Base-by-base conservation (phyloP, 768 basidiomycete genomes). In the Fomitopsis serialis region DNA sequence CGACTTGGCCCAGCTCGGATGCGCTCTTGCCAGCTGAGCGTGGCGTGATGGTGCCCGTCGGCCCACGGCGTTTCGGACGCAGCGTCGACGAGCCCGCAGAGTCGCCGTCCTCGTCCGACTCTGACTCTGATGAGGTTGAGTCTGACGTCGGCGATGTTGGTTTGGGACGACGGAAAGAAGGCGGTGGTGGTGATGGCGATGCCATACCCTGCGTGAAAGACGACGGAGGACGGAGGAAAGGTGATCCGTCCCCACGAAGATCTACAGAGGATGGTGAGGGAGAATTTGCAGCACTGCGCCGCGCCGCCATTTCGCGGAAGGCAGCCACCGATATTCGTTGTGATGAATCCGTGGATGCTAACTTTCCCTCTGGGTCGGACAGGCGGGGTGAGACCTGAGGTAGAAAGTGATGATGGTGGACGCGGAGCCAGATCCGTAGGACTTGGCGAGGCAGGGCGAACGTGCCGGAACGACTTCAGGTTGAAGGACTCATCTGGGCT, bases 271-370 rank as follows among this genome's bases (percentile, higher is more conserved):
- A 79, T 27, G 83, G 78, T 0, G 68, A 74, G 10, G 87, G 86
- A 0, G 85, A 87, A 49, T 77, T 79, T 12, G 84, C 75, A 24
- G 74, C 67, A 58, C 82, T 83, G 45, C 84, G 75, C 40, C 87
- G 72, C 3, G 87, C 84, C 52, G 88, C 85, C 19, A 79, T 86
- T 71, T 90, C 88, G 50, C 85, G 80, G 64, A 91, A 91, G 2
- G 89, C 89, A 2, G 87, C 89, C 29, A 91, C 84, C 8, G 86
- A 86, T 23, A 91, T 90, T 50, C 87, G 79, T 57, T 88, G 87
- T 1, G 83, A 82, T 5, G 81, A 73, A 37, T 87, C 84, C 3
- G 85, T 82, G 2, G 85, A 85, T 17, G 78, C 76, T 60, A 66
- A 85, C 85, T 42, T 73, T 70, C 21, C 75, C 80, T 59, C 87